These are phyloP conservation scores for Actinomortierella ambigua DNA, from an alignment of 371 early-diverging fungal genomes.

Conservation along the genomic window DNA sequence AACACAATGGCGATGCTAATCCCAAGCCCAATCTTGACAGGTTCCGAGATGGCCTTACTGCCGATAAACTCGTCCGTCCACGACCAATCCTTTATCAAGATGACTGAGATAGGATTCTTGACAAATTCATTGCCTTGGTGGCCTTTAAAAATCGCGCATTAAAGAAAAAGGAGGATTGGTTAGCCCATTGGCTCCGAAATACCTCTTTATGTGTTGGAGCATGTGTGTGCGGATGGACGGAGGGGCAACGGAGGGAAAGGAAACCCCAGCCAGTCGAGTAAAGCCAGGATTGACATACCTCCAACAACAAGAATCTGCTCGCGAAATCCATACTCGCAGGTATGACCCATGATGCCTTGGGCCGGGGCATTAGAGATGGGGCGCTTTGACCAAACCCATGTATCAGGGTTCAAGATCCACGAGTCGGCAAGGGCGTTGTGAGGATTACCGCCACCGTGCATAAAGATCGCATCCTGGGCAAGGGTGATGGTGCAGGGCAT, in stretches of 20 bases:
- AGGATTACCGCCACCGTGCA: constrained; percentile 27
- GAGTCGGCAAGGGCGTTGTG: constrained; percentile 15
- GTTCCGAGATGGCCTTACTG: constrained; percentile 2
- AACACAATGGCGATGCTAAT: constrained; percentile 20
- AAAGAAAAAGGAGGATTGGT: neutral
- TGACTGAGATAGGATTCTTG: constrained; percentile 14
- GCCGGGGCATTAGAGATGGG: constrained; percentile 12
- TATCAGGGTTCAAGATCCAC: constrained; percentile 25
- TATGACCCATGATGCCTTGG: constrained; percentile 35
- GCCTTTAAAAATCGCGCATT: neutral
- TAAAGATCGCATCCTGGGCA: constrained; percentile 18
- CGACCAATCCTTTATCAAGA: constrained; percentile 11
- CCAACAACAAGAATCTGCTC: constrained; percentile 36
- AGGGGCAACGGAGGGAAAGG: neutral
- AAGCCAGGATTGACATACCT: constrained; percentile 9
- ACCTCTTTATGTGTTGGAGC: too few relatives aligned
- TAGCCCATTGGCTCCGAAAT: too few relatives aligned
- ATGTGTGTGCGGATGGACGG: too few relatives aligned
- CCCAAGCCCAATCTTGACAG: constrained; percentile 24
- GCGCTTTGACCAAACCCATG: constrained; percentile 24
- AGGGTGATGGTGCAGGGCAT: constrained; percentile 26
- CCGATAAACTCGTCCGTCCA: constrained; percentile 12
- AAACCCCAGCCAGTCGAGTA: neutral
- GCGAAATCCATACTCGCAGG: constrained; percentile 11
- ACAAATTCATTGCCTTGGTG: constrained; percentile 11